Evolutionary conservation across 306 rosid species (phyloP), one percentile per base, ranked within the genome.

Genomic region (Cucumis cinereus): DNA sequence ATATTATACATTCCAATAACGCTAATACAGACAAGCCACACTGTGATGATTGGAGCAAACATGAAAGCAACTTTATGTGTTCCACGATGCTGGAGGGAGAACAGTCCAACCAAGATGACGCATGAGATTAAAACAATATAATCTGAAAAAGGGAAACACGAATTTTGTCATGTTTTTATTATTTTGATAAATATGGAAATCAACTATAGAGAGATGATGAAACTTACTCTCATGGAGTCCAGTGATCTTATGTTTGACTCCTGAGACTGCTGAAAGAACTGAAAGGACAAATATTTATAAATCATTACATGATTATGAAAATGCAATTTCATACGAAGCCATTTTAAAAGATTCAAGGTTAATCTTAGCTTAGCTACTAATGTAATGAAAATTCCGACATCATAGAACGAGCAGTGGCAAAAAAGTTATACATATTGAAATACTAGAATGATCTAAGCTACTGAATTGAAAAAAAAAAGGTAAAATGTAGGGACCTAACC

Each of bases 241-340:
- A 33, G 79, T 76, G 78, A 92, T 78, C 82, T 90, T 92, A 24
- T 89, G 82, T 82, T 86, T 84, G 77, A 92, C 76, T 20, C 98
- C 98, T 7, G 94, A 90, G 68, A 90, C 96, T 73, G 98, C 89
- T 60, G 98, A 90, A 86, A 92, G 91, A 86, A 92, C 98, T 92
- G 93, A 83, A 88, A 89, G 79, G 75, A 77, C 55, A 84, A 74
- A 82, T 74, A 67, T 23, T 64, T 35, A 40, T 58, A 67, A 71
- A 71, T 82, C 62, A 53, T 33, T 43, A 45, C 60, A 35, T 73
- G 36, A 76, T 26, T 22, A 67, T 5, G 38, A 24, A 59, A 24
- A 59, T 59, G 19, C 66, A 26, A 26, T 19, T 11, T 45, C 12
- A 12, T 45, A 13, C 12, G 52, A 12, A 45, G 52, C 52, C 17